Conservation (phyloP, 1,139 yeast species). For the Suzukiozyma palmioleophila region DNA sequence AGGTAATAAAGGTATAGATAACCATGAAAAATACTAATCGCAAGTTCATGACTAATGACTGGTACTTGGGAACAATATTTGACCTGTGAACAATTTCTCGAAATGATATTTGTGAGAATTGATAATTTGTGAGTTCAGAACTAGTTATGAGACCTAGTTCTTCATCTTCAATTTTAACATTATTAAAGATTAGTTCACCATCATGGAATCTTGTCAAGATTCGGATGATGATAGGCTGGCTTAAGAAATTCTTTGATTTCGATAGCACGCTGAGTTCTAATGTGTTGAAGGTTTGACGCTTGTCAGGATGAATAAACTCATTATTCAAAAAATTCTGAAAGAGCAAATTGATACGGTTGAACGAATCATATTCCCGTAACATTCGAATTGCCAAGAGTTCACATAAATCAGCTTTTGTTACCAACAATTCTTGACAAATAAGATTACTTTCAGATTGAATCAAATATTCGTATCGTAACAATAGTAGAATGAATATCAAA, state of each 20-base stretch:
- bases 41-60: conserved; percentile 37
- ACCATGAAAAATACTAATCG: conserved; percentile 30
- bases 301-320: conserved; percentile 6
- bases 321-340: conserved; percentile 40
- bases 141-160: conserved; percentile 18
- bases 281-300: conserved; percentile 34
- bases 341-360: conserved; percentile 39
- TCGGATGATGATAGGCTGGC: conserved; percentile 52
- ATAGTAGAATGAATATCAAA: conserved; percentile 30
- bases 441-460: conserved; percentile 48
- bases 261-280: conserved; percentile 53
- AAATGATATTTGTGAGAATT: conserved; percentile 27
- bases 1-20: conserved; percentile 29
- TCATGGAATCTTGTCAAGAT: conserved; percentile 52
- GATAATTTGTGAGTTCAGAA: conserved; percentile 34
- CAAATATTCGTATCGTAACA: conserved; percentile 39
- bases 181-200: conserved; percentile 38
- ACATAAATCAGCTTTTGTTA: conserved; percentile 51
- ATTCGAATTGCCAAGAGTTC: conserved; percentile 52
- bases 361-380: conserved; percentile 45
- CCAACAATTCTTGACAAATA: conserved; percentile 44
- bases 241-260: conserved; percentile 50
- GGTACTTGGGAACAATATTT: conserved; percentile 40
- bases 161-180: conserved; percentile 26
- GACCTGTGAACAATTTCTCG: conserved; percentile 27